Conservation (phyloP, 208 protist genomes). For the Jaenimonas drosophilae region DNA sequence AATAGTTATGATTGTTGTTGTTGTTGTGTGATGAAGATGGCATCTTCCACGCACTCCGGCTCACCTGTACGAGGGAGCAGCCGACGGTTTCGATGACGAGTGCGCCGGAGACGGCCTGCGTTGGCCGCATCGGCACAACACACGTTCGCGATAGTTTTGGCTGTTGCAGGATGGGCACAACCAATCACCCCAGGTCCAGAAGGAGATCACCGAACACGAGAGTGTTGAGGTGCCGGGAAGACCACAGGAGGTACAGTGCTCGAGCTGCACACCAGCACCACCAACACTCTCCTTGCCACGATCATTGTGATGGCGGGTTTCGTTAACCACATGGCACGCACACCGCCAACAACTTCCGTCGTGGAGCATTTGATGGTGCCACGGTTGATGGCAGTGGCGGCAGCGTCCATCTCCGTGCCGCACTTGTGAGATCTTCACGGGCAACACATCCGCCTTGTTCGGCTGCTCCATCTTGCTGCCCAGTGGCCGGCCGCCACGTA, state of each 20-base stretch:
- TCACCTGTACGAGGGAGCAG: not conserved
- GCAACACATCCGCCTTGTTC: not conserved
- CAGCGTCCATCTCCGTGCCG: not conserved
- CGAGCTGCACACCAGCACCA: not conserved
- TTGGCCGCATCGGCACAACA: slow-evolving; percentile 39
- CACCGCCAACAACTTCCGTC: slow-evolving; percentile 49
- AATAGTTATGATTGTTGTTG: not conserved
- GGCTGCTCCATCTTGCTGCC: not conserved
- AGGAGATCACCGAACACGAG: slow-evolving; percentile 29
- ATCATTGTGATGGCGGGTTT: not conserved
- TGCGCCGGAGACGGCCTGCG: not conserved
- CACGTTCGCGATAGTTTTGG: slow-evolving; percentile 49
- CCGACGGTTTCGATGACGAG: not conserved
- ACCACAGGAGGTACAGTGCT: slow-evolving; percentile 31
- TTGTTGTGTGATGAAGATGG: not conserved
- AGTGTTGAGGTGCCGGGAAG: slow-evolving; percentile 36
- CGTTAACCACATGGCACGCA: slow-evolving; percentile 59
- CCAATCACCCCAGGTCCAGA: slow-evolving; percentile 68
- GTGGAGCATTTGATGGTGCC: not conserved
- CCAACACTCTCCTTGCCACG: not conserved
- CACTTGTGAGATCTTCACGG: too few relatives aligned
- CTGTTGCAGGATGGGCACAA: slow-evolving; percentile 32
- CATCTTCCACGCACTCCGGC: not conserved
- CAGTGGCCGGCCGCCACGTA: not conserved
- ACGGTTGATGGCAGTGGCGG: not conserved